Percentiles rank a stretch among this genome's conserved stretches.
phyloP scores from a whole-genome alignment of 2,329 filamentous ascomycete genomes.

The Polytolypa hystricis region DNA sequence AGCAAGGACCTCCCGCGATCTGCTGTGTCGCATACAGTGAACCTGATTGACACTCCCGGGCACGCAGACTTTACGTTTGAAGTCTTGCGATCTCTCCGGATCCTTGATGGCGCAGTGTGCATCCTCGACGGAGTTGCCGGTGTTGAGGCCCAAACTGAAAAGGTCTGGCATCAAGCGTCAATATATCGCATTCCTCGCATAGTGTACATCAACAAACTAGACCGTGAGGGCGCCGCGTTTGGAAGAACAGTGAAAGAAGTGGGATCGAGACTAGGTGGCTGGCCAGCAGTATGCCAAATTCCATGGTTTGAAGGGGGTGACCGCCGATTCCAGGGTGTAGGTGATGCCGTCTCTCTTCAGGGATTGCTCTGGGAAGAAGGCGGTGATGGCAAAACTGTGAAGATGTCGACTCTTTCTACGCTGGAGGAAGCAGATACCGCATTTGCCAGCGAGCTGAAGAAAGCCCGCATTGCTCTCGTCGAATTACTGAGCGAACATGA shows the following conservation, averaged over 20 bases:
- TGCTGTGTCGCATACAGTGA: constrained; percentile 57
- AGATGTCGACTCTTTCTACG: constrained; percentile 45
- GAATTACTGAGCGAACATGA: constrained; percentile 84
- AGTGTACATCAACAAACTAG: constrained; percentile 74
- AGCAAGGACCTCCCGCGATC: constrained; percentile 39
- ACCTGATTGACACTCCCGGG: constrained; percentile 90
- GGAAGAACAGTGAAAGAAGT: constrained; percentile 77
- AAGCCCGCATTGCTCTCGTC: constrained; percentile 64
- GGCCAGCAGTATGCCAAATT: constrained; percentile 87
- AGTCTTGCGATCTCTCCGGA: constrained; percentile 77
- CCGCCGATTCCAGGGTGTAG: constrained; percentile 69
- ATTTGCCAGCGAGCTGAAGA: constrained; percentile 56
- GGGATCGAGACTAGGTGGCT: constrained; percentile 64
- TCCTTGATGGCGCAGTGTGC: constrained; percentile 83
- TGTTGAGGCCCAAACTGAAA: constrained; percentile 92
- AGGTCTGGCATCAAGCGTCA: constrained; percentile 87
- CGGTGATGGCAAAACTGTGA: constrained; percentile 52
- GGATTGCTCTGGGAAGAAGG: constrained; percentile 63
- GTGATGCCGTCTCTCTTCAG: constrained; percentile 66
- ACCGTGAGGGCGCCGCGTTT: constrained; percentile 73
- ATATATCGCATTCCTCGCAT: constrained; percentile 75
- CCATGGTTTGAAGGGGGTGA: constrained; percentile 76
- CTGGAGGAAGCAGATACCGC: constrained; percentile 38
- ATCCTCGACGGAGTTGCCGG: constrained; percentile 87
- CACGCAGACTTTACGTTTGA: constrained; percentile 98